Evolutionary conservation across 768 basidiomycete species (phyloP), one percentile per base, ranked within the genome.

Genomic region (Lyophyllum shimeji): DNA sequence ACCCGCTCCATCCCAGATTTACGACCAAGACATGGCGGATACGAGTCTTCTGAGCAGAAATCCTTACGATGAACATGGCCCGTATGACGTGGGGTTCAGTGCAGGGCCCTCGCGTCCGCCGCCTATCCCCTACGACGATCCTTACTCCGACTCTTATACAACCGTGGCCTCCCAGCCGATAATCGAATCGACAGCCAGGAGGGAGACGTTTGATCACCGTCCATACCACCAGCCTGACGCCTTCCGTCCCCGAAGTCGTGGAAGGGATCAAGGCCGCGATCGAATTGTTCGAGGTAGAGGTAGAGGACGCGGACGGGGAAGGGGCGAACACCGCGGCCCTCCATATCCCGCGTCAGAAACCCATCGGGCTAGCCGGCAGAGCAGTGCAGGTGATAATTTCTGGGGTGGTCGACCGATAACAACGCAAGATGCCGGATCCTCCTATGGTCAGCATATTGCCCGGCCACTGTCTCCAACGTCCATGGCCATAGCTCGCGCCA

Each of bases 71-170:
- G 83, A 82, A 42, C 73, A 84, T 63, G 82, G 85, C 25, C 82
- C 82, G 0, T 90, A 91, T 64, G 89, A 90, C 65, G 76, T 85
- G 55, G 82, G 86, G 61, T 84, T 80, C 53, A 66, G 72, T 23
- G 74, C 76, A 37, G 78, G 80, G 17, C 78, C 83, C 8, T 81
- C 82, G 13, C 81, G 89, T 50, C 87, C 89, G 21, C 63, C 79
- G 15, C 90, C 90, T 4, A 72, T 82, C 34, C 87, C 90, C 24
- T 93, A 92, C 63, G 88, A 92, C 55, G 90, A 93, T 61, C 90
- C 90, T 9, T 91, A 91, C 65, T 76, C 84, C 18, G 82, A 85
- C 25, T 65, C 66, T 31, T 77, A 76, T 47, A 69, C 55, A 15
- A 40, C 56, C 17, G 20, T 47, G 27, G 34, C 25, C 5, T 20